phyloP scores from a whole-genome alignment of 2,329 filamentous ascomycete genomes.

The Colletotrichum viniferum region DNA sequence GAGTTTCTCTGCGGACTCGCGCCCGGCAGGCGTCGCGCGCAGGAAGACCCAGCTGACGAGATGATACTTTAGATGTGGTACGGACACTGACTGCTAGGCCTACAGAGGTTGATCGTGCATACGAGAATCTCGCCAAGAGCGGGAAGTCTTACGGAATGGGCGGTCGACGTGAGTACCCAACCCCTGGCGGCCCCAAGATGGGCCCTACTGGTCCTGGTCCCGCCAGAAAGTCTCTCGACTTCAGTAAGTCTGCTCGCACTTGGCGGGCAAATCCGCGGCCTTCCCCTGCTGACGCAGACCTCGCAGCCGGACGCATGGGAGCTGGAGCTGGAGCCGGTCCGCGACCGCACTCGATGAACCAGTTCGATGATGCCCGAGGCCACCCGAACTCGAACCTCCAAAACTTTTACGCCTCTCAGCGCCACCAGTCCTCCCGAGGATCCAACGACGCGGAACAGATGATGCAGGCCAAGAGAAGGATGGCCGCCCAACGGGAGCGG shows the following conservation, averaged over 20 bases:
- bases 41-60: conserved; percentile 14
- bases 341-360: conserved; percentile 84
- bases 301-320: conserved; percentile 69
- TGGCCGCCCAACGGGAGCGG: conserved; percentile 98
- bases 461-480: conserved; percentile 98
- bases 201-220: conserved; percentile 28
- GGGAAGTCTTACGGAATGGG: conserved; percentile 83
- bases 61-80: conserved; percentile 16
- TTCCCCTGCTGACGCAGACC: conserved; percentile 26
- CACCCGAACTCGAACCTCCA: conserved; percentile 82
- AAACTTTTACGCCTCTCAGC: conserved; percentile 92
- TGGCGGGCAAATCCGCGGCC: conserved; percentile 21
- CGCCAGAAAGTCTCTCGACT: conserved; percentile 31
- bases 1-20: neutral
- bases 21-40: neutral
- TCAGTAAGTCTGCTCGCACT: conserved; percentile 28
- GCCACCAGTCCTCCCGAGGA: conserved; percentile 85
- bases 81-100: conserved; percentile 25
- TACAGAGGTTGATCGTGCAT: conserved; percentile 91
- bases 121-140: conserved; percentile 95
- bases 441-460: conserved; percentile 94
- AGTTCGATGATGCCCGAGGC: conserved; percentile 75
- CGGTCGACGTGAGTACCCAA: conserved; percentile 82
- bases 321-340: conserved; percentile 56
- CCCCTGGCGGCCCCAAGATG: conserved; percentile 50